A percentile compares a stretch with the other conserved stretches of the same genome.
These are phyloP conservation scores for Leucogyrophana mollusca DNA, from an alignment of 768 basidiomycete genomes.

Conservation along the genomic window DNA sequence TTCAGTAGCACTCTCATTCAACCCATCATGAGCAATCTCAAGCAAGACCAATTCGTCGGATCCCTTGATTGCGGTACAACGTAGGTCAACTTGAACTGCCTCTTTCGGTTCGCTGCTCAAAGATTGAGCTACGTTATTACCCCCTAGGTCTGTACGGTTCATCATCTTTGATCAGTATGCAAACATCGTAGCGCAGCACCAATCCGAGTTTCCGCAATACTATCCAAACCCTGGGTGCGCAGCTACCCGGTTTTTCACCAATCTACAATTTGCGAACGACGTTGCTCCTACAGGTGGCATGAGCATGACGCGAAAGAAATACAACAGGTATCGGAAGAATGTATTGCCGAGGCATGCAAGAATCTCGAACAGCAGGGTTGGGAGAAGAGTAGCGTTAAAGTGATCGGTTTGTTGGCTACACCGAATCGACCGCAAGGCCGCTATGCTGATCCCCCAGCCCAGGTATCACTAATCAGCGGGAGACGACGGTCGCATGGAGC, in stretches of 20 bases:
- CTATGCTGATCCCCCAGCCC: constrained; percentile 6
- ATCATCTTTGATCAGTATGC: constrained; percentile 89
- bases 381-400: constrained; percentile 79
- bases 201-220: constrained; percentile 93
- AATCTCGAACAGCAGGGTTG: constrained; percentile 75
- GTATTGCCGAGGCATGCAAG: constrained; percentile 71
- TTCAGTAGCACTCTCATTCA: background rate
- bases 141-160: constrained; percentile 86
- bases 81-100: constrained; percentile 45
- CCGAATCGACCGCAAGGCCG: background rate
- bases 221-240: constrained; percentile 84
- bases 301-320: constrained; percentile 91
- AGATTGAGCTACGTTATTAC: too few species aligned
- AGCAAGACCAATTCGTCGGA: constrained; percentile 82
- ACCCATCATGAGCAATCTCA: constrained; percentile 35
- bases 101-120: background rate
- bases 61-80: constrained; percentile 95
- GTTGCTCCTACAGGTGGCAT: constrained; percentile 91
- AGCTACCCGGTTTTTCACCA: background rate
- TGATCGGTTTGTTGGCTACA: constrained; percentile 66
- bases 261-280: background rate
- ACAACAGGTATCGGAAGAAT: constrained; percentile 66
- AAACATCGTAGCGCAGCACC: constrained; percentile 84
- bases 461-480: constrained; percentile 97
- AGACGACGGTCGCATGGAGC: constrained; percentile 94